These are phyloP conservation scores for Yarrowia sp. DNA, from an alignment of 805 yeast species.

Conservation along the genomic window DNA sequence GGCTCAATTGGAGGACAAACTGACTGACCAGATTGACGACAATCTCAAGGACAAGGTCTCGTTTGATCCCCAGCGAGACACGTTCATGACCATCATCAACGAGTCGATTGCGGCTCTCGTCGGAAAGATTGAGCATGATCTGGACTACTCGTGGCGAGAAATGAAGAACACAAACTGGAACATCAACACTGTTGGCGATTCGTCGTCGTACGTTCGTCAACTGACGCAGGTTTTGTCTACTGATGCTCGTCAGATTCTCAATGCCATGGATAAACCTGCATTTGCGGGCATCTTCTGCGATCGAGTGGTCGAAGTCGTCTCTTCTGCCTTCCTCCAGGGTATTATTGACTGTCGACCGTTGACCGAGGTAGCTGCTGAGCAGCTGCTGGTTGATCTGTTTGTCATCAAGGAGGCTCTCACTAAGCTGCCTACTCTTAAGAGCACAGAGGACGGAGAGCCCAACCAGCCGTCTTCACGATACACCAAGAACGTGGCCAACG, in stretches of 20 bases:
- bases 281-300: slow-evolving; percentile 79
- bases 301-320: slow-evolving; percentile 69
- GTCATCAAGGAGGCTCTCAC: slow-evolving; percentile 63
- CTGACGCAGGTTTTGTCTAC: slow-evolving; percentile 57
- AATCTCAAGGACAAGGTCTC: slow-evolving; percentile 54
- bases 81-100: slow-evolving; percentile 65
- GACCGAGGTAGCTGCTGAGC: slow-evolving; percentile 77
- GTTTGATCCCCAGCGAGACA: slow-evolving; percentile 64
- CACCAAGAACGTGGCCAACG: slow-evolving; percentile 47
- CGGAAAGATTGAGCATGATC: slow-evolving; percentile 63
- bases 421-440: slow-evolving; percentile 45
- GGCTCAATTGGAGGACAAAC: slow-evolving; percentile 73
- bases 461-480: slow-evolving; percentile 30
- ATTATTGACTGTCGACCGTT: slow-evolving; percentile 70
- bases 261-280: slow-evolving; percentile 65
- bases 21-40: slow-evolving; percentile 55
- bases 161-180: slow-evolving; percentile 81
- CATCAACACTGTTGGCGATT: slow-evolving; percentile 68
- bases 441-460: slow-evolving; percentile 36
- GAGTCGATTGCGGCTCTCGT: slow-evolving; percentile 63
- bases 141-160: slow-evolving; percentile 81
- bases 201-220: slow-evolving; percentile 72
- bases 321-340: slow-evolving; percentile 62
- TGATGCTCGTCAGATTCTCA: slow-evolving; percentile 53
- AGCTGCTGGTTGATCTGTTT: slow-evolving; percentile 75